These are phyloP conservation scores for Jatropha curcas DNA, from an alignment of 345 rosid species.

Conservation along the genomic window DNA sequence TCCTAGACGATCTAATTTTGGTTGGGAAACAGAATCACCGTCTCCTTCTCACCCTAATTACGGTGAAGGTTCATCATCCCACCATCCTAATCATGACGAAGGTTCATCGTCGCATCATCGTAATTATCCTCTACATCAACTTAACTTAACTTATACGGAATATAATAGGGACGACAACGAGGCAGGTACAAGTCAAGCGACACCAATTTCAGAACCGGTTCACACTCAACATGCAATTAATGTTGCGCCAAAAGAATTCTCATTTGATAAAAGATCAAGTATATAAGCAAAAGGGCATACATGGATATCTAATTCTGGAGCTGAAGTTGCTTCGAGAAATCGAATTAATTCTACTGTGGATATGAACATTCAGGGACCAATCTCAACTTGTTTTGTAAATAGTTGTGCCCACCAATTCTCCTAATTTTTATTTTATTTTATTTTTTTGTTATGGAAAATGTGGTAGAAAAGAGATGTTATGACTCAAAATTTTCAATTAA, in stretches of 20 bases:
- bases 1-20: constrained; percentile 36
- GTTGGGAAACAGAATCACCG: constrained; percentile 35
- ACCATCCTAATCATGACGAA: not conserved
- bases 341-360: not conserved
- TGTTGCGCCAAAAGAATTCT: constrained; percentile 33
- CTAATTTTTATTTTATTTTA: not conserved
- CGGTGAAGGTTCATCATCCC: constrained; percentile 34
- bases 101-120: constrained; percentile 7
- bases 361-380: not conserved
- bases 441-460: not conserved
- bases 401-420: not conserved
- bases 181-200: constrained; percentile 4
- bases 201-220: not conserved
- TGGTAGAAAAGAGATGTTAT: not conserved
- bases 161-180: constrained; percentile 4
- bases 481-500: not conserved
- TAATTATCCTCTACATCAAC: constrained; percentile 1
- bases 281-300: not conserved
- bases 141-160: constrained; percentile 5
- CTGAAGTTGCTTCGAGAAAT: too few species aligned
- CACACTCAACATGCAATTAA: constrained; percentile 34
- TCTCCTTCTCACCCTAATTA: constrained; percentile 25
- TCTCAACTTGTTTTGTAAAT: not conserved
- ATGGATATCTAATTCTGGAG: too few species aligned
- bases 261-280: constrained; percentile 33